These are phyloP conservation scores for Neurospora tetraspora DNA, from an alignment of 495 filamentous ascomycete genomes.

Conservation along the genomic window DNA sequence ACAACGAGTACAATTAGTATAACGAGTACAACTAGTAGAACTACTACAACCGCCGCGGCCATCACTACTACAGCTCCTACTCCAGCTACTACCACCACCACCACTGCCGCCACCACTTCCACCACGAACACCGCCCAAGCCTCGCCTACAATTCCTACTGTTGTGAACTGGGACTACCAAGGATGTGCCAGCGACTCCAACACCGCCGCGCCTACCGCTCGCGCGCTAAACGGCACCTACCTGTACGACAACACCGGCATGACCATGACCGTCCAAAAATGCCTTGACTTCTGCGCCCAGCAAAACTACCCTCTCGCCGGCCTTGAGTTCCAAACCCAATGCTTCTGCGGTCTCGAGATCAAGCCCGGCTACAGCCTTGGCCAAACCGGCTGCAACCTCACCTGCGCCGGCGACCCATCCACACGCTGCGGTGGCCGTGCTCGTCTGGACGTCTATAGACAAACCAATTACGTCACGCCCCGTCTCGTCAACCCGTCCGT, in stretches of 20 bases:
- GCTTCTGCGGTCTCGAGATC: slow-evolving; percentile 28
- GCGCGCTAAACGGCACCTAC: slow-evolving; percentile 7
- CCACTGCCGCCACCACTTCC: background rate
- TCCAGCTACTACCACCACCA: too few species aligned
- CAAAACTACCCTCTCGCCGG: slow-evolving; percentile 28
- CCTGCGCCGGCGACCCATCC: slow-evolving; percentile 20
- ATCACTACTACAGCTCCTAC: background rate
- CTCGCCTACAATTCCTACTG: slow-evolving; percentile 16
- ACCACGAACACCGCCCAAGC: slow-evolving; percentile 11
- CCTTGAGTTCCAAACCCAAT: slow-evolving; percentile 31
- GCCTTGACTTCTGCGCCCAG: slow-evolving; percentile 26
- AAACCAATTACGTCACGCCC: slow-evolving; percentile 5
- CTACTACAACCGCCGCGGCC: slow-evolving; percentile 7
- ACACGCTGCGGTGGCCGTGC: slow-evolving; percentile 14
- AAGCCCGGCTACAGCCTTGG: slow-evolving; percentile 14
- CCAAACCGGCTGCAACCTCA: slow-evolving; percentile 20
- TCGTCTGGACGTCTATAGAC: slow-evolving; percentile 17
- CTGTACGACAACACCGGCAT: slow-evolving; percentile 12
- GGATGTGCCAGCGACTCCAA: slow-evolving; percentile 41
- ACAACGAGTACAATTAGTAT: too few species aligned
- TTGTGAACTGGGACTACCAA: slow-evolving; percentile 25
- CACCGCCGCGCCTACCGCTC: slow-evolving; percentile 4
- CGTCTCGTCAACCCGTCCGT: background rate
- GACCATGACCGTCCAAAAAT: slow-evolving; percentile 39
- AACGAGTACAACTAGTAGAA: too few species aligned